Evolutionary conservation across 208 protist genomes (phyloP), one percentile per base, ranked within the genome.

Genomic region (Wallacemonas sp.): DNA sequence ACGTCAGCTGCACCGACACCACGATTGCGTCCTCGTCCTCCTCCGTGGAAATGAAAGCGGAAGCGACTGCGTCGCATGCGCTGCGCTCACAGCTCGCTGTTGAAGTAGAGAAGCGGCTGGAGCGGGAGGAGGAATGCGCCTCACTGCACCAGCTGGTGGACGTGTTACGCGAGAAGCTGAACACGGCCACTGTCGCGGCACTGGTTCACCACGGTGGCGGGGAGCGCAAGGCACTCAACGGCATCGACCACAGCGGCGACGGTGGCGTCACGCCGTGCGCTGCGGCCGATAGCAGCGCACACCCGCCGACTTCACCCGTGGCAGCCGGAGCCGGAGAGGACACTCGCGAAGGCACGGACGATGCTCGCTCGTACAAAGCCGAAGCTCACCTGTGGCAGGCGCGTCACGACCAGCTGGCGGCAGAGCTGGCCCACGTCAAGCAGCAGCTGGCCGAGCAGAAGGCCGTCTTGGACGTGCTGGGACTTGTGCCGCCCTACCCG

Each of bases 381-480:
- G 55, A 44, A 24, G 55, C 38, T 5, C 4, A 32, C 4, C 39
- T 62, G 48, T 72, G 77, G 71, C 53, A 27, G 9, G 44, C 52
- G 15, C 67, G 77, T 5, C 37, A 78, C 37, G 69, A 78, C 34
- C 50, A 26, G 21, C 59, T 93, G 5, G 75, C 69, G 36, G 46
- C 42, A 30, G 73, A 88, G 61, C 67, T 93, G 41, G 67, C 71
- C 0, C 55, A 15, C 5, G 66, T 74, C 37, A 93, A 89, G 74
- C 34, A 48, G 5, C 27, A 52, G n/a, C 53, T 85, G 48, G 83
- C 79, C 2, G 79, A 90, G 63, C 83, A 89, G 63, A 62, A 77
- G 21, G 68, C 81, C 13, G 77, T 90, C 24, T 46, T 93, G 34
- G 87, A 93, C 46, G 72, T 80, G 21, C 71, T 93, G 15, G 81